A percentile compares a stretch with the other conserved stretches of the same genome.
phyloP scores from a whole-genome alignment of 768 basidiomycete species.

The Asterophora lycoperdoides region DNA sequence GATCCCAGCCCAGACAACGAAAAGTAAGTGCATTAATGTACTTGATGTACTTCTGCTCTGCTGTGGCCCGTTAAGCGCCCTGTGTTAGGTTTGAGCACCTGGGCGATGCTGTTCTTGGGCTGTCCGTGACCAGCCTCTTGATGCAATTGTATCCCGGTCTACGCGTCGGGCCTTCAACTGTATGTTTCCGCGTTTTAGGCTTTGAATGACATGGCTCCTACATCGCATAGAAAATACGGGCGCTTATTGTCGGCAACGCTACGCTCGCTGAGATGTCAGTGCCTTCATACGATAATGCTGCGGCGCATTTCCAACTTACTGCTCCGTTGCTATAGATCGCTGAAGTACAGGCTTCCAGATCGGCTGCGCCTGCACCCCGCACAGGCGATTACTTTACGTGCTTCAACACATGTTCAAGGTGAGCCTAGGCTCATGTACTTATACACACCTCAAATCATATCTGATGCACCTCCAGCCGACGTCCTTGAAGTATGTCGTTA shows the following conservation, averaged over 20 bases:
- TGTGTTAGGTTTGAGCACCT: conserved; percentile 63
- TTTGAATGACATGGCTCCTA: conserved; percentile 2
- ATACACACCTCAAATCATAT: conserved; percentile 2
- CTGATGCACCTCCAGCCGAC: conserved; percentile 47
- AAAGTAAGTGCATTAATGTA: conserved; percentile 41
- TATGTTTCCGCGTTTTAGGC: conserved; percentile 26
- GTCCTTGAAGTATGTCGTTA: conserved; percentile 61
- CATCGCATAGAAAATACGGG: conserved; percentile 66
- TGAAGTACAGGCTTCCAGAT: conserved; percentile 61
- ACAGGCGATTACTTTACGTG: conserved; percentile 66
- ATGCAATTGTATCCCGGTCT: conserved; percentile 61
- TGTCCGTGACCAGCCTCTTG: conserved; percentile 64
- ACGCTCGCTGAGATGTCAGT: conserved; percentile 69
- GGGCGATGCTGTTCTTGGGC: conserved; percentile 68
- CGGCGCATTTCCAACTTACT: neutral
- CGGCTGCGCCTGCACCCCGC: conserved; percentile 63
- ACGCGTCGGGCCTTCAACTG: conserved; percentile 76
- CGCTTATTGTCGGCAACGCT: conserved; percentile 68
- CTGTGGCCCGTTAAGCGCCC: neutral
- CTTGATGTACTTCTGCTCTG: neutral
- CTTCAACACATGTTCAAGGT: conserved; percentile 74
- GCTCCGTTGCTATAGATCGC: conserved; percentile 38
- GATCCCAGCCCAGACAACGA: conserved; percentile 83
- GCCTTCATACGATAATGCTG: neutral
- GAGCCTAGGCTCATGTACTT: conserved; percentile 14